These are phyloP conservation scores for Daldinia decipiens DNA, from an alignment of 495 filamentous ascomycete genomes.

Conservation along the genomic window DNA sequence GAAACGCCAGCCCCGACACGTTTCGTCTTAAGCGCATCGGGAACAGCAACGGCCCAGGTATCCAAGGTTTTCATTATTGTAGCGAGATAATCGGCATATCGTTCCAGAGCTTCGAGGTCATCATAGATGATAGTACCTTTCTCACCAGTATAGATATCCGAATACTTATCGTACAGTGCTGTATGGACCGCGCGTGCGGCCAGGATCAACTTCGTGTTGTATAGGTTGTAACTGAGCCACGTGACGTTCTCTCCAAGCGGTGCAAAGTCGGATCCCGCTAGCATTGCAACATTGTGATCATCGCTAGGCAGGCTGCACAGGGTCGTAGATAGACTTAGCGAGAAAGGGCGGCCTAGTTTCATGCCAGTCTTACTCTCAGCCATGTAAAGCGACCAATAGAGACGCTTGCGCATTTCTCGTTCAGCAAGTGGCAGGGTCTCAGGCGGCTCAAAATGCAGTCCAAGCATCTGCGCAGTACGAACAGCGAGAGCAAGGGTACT, in stretches of 20 bases:
- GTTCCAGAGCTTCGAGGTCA: neutral
- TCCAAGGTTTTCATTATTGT: neutral
- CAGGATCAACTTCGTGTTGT: neutral
- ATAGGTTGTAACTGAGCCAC: constrained; percentile 2
- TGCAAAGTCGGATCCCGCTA: constrained; percentile 9
- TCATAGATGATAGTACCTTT: constrained; percentile 2
- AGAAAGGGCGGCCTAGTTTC: constrained; percentile 6
- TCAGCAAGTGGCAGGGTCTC: neutral
- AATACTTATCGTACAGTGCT: constrained; percentile 9
- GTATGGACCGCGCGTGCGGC: constrained; percentile 3
- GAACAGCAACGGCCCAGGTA: neutral
- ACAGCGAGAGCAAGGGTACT: neutral
- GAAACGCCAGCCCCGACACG: neutral
- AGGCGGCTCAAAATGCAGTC: constrained; percentile 1
- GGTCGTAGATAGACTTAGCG: neutral
- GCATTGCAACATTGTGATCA: neutral
- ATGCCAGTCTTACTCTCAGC: constrained; percentile 5
- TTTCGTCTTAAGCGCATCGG: neutral
- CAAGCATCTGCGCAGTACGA: constrained; percentile 3
- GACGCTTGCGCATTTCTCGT: constrained; percentile 4
- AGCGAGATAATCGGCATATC: neutral
- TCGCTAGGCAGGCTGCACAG: neutral
- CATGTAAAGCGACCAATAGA: constrained; percentile 5
- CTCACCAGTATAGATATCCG: neutral
- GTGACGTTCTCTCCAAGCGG: constrained; percentile 3